Percentiles rank a stretch among this genome's conserved stretches.
Evolutionary conservation across 805 yeast species (phyloP).

Genomic region (Saccharomyces paradoxus): DNA sequence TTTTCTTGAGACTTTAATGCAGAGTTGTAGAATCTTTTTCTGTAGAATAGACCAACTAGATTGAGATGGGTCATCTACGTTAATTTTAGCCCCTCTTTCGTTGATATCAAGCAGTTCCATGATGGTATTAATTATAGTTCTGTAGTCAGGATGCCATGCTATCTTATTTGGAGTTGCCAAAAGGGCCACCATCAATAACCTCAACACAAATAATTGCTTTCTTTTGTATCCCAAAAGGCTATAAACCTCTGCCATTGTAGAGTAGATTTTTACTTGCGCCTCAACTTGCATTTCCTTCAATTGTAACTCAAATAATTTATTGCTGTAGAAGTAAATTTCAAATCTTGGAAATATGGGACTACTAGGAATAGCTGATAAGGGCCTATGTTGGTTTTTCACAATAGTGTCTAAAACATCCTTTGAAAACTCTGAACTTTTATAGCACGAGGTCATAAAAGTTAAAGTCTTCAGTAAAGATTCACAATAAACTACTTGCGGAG

Average conservation of each 20-base stretch:
- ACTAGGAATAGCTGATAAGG: neutral
- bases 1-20: conserved; percentile 46
- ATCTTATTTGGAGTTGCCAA: conserved; percentile 32
- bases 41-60: conserved; percentile 52
- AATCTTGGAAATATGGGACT: conserved; percentile 24
- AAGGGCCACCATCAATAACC: conserved; percentile 51
- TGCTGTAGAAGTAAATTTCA: conserved; percentile 44
- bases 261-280: conserved; percentile 56
- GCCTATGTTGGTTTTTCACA: conserved; percentile 28
- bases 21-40: conserved; percentile 44
- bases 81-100: conserved; percentile 29
- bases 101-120: conserved; percentile 48
- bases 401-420: conserved; percentile 36
- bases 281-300: conserved; percentile 38
- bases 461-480: conserved; percentile 61
- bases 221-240: conserved; percentile 52
- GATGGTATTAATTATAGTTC: conserved; percentile 41
- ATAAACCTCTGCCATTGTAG: conserved; percentile 58
- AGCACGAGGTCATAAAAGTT: conserved; percentile 48
- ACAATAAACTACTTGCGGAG: conserved; percentile 72
- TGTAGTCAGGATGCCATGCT: conserved; percentile 28
- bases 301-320: conserved; percentile 38
- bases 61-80: conserved; percentile 20
- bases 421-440: conserved; percentile 42
- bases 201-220: conserved; percentile 60